phyloP scores from a whole-genome alignment of 306 rosid genomes.

The Trifolium fragiferum region DNA sequence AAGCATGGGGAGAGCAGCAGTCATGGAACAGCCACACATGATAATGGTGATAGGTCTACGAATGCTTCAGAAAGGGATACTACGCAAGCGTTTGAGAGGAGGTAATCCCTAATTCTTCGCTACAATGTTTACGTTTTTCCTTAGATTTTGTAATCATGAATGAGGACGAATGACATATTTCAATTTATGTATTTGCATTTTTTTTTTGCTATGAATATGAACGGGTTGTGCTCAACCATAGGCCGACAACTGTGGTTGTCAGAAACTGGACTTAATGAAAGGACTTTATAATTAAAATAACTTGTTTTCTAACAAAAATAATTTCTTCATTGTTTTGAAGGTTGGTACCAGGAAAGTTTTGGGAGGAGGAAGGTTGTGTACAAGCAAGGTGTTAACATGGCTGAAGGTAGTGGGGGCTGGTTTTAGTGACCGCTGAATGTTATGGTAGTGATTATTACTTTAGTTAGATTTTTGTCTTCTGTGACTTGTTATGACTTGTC shows the following conservation, averaged over 20 bases:
- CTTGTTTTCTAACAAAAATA: neutral
- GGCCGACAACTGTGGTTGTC: neutral
- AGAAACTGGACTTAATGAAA: constrained; percentile 12
- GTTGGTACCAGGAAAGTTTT: no score
- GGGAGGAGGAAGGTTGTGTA: no score
- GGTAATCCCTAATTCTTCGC: constrained; percentile 51
- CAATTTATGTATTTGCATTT: neutral
- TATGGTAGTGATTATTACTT: neutral
- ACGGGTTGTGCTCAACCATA: neutral
- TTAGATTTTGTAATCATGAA: constrained; percentile 3
- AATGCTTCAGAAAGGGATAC: constrained; percentile 27
- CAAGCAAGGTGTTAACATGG: neutral
- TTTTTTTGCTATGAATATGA: constrained; percentile 17
- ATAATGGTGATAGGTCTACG: no score
- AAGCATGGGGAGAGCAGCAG: no score
- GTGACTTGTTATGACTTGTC: neutral
- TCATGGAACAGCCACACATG: no score
- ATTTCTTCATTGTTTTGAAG: constrained; percentile 51
- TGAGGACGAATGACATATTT: neutral
- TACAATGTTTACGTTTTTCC: neutral
- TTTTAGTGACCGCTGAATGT: neutral
- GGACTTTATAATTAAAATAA: neutral
- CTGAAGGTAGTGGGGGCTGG: neutral
- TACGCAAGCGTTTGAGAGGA: constrained; percentile 72
- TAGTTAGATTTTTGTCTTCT: neutral